Conservation (phyloP, 306 rosid species). For the Cicer yamashitae region DNA sequence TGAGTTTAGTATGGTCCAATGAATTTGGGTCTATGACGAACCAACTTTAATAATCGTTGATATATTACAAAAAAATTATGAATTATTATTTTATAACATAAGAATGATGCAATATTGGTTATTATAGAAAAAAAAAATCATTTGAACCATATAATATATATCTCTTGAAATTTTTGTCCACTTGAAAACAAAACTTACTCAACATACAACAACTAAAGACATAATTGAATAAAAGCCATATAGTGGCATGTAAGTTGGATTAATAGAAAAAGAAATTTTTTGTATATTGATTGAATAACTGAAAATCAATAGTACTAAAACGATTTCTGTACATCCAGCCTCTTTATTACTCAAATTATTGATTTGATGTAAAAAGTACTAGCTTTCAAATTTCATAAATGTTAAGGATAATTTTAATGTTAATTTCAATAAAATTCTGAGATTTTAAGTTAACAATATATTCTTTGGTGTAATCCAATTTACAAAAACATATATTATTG, state of each 20-base stretch:
- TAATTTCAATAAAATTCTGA: conserved; percentile 18
- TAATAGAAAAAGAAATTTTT: not conserved
- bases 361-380: not conserved
- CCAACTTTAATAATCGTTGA: not conserved
- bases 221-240: conserved; percentile 12
- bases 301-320: conserved; percentile 3
- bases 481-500: not conserved
- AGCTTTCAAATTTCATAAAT: not conserved
- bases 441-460: not conserved
- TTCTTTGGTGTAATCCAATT: not conserved
- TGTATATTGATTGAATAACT: not conserved
- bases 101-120: not conserved
- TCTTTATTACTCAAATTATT: conserved; percentile 28
- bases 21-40: not conserved
- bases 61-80: not conserved
- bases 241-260: conserved; percentile 14
- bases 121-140: not conserved
- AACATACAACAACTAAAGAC: not conserved
- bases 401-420: not conserved
- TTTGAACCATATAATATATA: not conserved
- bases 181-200: not conserved
- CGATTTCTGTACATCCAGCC: not conserved
- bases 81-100: not conserved
- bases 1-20: not conserved
- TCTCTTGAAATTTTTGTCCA: not conserved